A percentile compares a stretch with the other conserved stretches of the same genome.
Conservation (phyloP, 83 land plant genomes). For the Diphasiastrum complanatum region DNA sequence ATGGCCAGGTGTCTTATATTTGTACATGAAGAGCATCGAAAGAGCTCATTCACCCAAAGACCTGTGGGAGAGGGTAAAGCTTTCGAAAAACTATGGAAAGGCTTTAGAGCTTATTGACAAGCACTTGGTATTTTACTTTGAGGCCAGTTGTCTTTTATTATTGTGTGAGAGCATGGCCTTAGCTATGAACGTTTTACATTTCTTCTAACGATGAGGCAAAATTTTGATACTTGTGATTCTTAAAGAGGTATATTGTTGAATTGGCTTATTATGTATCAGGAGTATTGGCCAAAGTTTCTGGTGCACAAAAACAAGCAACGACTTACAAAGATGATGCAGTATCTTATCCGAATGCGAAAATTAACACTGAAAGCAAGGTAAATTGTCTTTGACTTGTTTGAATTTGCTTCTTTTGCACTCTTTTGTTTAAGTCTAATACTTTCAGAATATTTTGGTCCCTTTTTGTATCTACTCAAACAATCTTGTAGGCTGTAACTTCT, state of each 20-base stretch:
- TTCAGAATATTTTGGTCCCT: too few relatives aligned
- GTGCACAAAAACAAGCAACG: conserved; percentile 91
- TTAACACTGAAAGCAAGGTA: conserved; percentile 88
- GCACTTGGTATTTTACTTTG: conserved; percentile 46
- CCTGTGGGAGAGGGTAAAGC: conserved; percentile 88
- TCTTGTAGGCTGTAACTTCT: too few relatives aligned
- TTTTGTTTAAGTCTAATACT: neutral
- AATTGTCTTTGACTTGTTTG: neutral
- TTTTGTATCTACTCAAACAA: too few relatives aligned
- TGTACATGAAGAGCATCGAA: conserved; percentile 93
- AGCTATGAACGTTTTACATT: too few relatives aligned
- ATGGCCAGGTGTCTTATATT: conserved; percentile 67
- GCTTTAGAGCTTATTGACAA: conserved; percentile 84
- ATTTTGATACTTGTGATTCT: too few relatives aligned
- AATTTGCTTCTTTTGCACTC: neutral
- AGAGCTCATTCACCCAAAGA: conserved; percentile 81
- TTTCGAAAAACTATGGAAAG: conserved; percentile 76
- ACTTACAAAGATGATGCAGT: conserved; percentile 93
- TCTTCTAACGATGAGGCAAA: neutral
- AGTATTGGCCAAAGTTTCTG: conserved; percentile 84
- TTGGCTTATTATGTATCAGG: conserved; percentile 30
- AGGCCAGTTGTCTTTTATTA: neutral
- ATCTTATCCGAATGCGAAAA: conserved; percentile 86
- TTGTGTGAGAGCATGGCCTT: too few relatives aligned
- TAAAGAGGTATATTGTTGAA: neutral